Evolutionary conservation across 1,139 yeast genomes (phyloP).

Genomic region (Candida buenavistaensis): DNA sequence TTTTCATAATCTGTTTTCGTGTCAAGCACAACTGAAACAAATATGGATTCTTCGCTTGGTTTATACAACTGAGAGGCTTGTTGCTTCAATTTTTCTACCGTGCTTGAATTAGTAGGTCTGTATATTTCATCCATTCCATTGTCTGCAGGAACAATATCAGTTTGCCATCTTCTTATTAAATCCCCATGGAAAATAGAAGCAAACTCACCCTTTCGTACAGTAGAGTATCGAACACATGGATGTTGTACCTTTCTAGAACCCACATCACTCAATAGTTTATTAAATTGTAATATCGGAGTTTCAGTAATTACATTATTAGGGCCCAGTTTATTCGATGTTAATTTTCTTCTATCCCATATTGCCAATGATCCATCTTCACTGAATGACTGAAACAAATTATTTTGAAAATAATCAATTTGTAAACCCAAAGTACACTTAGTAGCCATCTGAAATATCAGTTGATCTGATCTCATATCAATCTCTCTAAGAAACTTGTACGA

Average conservation of each 20-base stretch:
- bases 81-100: slow-evolving; percentile 29
- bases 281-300: slow-evolving; percentile 66
- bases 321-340: slow-evolving; percentile 29
- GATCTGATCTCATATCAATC: slow-evolving; percentile 70
- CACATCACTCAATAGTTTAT: slow-evolving; percentile 64
- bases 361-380: slow-evolving; percentile 85
- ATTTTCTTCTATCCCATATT: slow-evolving; percentile 81
- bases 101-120: slow-evolving; percentile 9
- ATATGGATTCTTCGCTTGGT: slow-evolving; percentile 53
- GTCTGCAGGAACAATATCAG: slow-evolving; percentile 57
- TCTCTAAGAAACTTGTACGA: slow-evolving; percentile 78
- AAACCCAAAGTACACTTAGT: slow-evolving; percentile 74
- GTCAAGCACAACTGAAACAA: slow-evolving; percentile 77
- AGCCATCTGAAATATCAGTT: slow-evolving; percentile 72
- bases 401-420: slow-evolving; percentile 63
- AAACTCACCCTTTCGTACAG: slow-evolving; percentile 69
- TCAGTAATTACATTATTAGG: slow-evolving; percentile 35
- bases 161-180: slow-evolving; percentile 77
- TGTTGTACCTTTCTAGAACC: slow-evolving; percentile 61
- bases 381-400: slow-evolving; percentile 66
- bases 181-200: slow-evolving; percentile 81
- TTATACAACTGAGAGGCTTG: slow-evolving; percentile 39
- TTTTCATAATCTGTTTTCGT: slow-evolving; percentile 75
- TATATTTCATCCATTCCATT: slow-evolving; percentile 1
- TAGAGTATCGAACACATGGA: slow-evolving; percentile 71